Evolutionary conservation across 2,329 filamentous ascomycete genomes (phyloP), one percentile per base, ranked within the genome.

Genomic region (Ustilaginoidea virens): DNA sequence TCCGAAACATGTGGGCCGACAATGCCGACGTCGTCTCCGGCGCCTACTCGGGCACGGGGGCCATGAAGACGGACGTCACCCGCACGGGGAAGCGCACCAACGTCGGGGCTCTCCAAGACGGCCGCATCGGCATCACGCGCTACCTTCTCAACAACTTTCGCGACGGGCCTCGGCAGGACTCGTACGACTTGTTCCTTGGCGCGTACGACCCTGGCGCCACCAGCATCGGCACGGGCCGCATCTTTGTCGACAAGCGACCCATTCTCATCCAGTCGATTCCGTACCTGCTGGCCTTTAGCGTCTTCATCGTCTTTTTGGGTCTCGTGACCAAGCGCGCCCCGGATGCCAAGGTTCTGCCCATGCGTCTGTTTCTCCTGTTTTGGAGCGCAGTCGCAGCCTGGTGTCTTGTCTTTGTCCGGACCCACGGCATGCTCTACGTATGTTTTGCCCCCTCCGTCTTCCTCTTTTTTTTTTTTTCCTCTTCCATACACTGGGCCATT

Each of bases 1-100:
- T 96, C 70, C 82, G 90, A 40, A 96, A 96, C 53, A 66, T 96
- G 11, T 98, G 90, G 90, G 90, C 90, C 17, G 90, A 98, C 56
- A 98, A 98, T 46, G 90, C 92, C 32, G 90, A 98, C 51, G 79
- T 92, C 15, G 86, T 98, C 19, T 92, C 86, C 12, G 78, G 73
- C 41, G 77, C 83, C 1, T 98, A 98, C 54, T 90, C 90, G 1
- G 90, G 90, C 31, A 98, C 92, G 1, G 92, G 90, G 3, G 90
- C 90, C 29, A 72, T 98, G 60, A 98, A 98, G 67, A 98, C 90
- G 0, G 92, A 98, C 51, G 83, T 96, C 44, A 98, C 90, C 3
- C 77, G 90, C n/a, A 83, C 83, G 2, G 92, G 87, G 28, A 74
- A 80, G 45, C 74, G 92, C 30, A 98, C 90, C 17, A 83, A 77